These are phyloP conservation scores for Ganoderma leucocontextum DNA, from an alignment of 1,284 basidiomycete genomes.

Conservation along the genomic window DNA sequence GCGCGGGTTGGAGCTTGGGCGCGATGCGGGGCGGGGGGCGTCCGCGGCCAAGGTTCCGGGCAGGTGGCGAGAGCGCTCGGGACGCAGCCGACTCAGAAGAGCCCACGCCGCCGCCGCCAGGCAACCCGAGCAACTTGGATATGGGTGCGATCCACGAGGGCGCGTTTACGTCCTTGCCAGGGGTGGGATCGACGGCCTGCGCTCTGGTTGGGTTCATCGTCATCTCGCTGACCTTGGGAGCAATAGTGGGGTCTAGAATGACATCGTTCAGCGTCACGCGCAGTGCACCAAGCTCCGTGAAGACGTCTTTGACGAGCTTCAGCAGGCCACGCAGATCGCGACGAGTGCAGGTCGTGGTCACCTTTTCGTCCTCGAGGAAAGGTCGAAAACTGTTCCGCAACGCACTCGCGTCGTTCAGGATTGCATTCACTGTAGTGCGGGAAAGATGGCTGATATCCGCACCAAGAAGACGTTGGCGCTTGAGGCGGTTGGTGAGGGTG, in stretches of 20 bases:
- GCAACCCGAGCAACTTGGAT: conserved; percentile 72
- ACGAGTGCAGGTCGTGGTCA: conserved; percentile 71
- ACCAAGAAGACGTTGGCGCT: conserved; percentile 86
- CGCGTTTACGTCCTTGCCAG: conserved; percentile 42
- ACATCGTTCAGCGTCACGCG: conserved; percentile 90
- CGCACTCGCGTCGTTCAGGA: conserved; percentile 76
- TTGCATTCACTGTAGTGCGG: conserved; percentile 80
- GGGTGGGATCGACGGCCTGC: conserved; percentile 45
- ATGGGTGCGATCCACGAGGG: conserved; percentile 85
- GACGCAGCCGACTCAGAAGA: conserved; percentile 36
- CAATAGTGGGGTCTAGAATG: conserved; percentile 86
- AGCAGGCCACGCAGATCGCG: conserved; percentile 88
- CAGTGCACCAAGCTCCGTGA: conserved; percentile 85
- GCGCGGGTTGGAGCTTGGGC: conserved; percentile 82
- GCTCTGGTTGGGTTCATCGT: conserved; percentile 71
- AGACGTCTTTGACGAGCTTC: conserved; percentile 87
- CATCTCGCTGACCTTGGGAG: conserved; percentile 74
- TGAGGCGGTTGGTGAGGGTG: conserved; percentile 89
- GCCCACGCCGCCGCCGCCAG: conserved; percentile 27
- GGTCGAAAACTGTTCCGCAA: conserved; percentile 83
- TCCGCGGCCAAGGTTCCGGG: conserved; percentile 35
- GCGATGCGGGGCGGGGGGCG: conserved; percentile 52
- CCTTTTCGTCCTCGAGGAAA: conserved; percentile 74
- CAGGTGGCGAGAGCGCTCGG: conserved; percentile 40
- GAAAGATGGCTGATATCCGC: conserved; percentile 92